Evolutionary conservation across 139 green algal species (phyloP).

Genomic region (Coccomyxa sp.): DNA sequence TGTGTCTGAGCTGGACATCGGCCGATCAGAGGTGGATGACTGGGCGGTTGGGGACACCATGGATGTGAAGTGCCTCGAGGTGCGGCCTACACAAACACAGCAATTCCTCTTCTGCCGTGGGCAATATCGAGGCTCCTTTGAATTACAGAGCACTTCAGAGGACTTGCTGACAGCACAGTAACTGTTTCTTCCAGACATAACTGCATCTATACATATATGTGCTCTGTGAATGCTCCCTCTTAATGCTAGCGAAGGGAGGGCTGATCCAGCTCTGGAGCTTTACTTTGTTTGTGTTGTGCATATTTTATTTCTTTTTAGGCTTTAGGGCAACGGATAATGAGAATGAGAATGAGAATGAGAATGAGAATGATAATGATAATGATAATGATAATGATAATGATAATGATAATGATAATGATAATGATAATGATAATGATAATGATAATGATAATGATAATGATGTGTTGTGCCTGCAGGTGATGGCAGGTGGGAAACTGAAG

Average conservation of each 20-base stretch:
- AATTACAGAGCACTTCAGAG: background rate
- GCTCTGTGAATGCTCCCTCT: no score
- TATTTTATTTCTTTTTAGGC: background rate
- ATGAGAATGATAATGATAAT: background rate
- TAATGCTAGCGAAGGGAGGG: background rate
- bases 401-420: background rate
- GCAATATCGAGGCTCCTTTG: no score
- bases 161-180: background rate
- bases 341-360: background rate
- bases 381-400: background rate
- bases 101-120: no score
- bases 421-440: background rate
- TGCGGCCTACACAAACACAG: background rate
- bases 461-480: background rate
- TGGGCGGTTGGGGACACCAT: background rate
- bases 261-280: background rate
- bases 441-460: background rate
- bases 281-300: background rate
- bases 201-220: background rate
- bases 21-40: background rate
- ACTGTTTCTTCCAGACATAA: background rate
- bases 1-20: slow-evolving; percentile 23
- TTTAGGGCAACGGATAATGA: background rate
- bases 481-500: slow-evolving; percentile 8
- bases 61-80: slow-evolving; percentile 72